Evolutionary conservation across 2,329 filamentous ascomycete species (phyloP).

Genomic region (Calonectria hongkongensis): DNA sequence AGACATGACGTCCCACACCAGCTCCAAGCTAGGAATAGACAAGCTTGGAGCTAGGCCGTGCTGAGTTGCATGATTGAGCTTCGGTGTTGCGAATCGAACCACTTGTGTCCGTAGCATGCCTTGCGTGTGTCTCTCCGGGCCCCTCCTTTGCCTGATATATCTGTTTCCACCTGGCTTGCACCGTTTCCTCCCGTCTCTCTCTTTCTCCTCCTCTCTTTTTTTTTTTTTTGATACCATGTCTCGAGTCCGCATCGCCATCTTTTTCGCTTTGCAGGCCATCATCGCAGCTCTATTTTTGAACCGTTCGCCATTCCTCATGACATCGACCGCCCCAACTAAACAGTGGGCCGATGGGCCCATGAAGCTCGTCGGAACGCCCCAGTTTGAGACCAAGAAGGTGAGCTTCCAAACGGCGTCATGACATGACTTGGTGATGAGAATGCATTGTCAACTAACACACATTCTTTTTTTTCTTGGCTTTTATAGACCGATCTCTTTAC

Average conservation of each 20-base stretch:
- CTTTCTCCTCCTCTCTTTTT: conserved; percentile 5
- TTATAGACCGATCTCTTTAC: conserved; percentile 74
- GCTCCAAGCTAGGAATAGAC: conserved; percentile 29
- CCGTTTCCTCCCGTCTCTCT: conserved; percentile 13
- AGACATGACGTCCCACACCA: conserved; percentile 31
- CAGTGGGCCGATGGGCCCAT: conserved; percentile 74
- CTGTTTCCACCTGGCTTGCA: conserved; percentile 1
- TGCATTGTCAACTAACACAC: neutral
- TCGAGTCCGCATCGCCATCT: conserved; percentile 48
- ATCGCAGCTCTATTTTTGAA: conserved; percentile 58
- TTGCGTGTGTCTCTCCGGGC: conserved; percentile 11
- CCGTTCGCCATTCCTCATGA: conserved; percentile 61
- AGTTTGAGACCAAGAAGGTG: conserved; percentile 71
- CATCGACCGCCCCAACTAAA: conserved; percentile 55
- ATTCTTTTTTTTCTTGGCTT: neutral
- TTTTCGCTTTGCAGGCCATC: conserved; percentile 56
- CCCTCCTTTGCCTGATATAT: conserved; percentile 34
- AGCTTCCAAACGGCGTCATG: neutral
- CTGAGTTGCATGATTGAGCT: conserved; percentile 40
- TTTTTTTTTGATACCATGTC: conserved; percentile 46
- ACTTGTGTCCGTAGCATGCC: conserved; percentile 27
- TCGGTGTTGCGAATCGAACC: conserved; percentile 40
- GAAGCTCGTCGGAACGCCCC: conserved; percentile 72
- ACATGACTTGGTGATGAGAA: neutral
- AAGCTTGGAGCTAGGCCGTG: conserved; percentile 33